Conservation (phyloP, 1,139 yeast genomes). For the Scheffersomyces illinoinensis region DNA sequence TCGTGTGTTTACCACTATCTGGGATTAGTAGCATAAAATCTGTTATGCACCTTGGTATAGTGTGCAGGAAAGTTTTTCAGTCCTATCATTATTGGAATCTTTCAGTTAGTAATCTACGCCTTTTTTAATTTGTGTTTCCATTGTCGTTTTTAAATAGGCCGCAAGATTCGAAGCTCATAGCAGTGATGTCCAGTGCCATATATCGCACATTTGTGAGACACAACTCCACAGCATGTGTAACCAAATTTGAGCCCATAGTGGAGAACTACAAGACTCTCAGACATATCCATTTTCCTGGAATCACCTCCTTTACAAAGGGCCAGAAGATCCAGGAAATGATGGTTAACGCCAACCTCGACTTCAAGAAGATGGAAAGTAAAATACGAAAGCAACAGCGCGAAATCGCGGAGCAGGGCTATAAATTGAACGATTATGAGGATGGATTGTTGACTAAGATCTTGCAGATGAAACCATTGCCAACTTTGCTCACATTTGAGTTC, state of each 20-base stretch:
- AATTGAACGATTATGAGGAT: conserved; percentile 48
- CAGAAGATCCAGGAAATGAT: conserved; percentile 60
- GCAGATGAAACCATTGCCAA: conserved; percentile 60
- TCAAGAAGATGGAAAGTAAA: conserved; percentile 55
- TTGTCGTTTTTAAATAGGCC: conserved; percentile 1
- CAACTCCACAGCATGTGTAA: conserved; percentile 14
- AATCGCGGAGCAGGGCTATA: conserved; percentile 39
- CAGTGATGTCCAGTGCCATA: not conserved
- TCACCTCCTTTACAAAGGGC: conserved; percentile 59
- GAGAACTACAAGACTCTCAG: conserved; percentile 45
- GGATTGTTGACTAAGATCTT: conserved; percentile 44
- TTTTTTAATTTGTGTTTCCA: not conserved
- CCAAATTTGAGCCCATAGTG: conserved; percentile 31
- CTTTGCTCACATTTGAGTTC: conserved; percentile 77
- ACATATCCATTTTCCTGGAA: conserved; percentile 64
- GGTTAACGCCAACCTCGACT: conserved; percentile 62
- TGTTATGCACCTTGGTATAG: no score
- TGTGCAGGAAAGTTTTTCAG: not conserved
- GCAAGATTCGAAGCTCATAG: not conserved
- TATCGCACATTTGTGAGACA: no score
- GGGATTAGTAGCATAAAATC: no score
- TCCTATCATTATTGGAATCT: not conserved
- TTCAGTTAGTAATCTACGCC: not conserved
- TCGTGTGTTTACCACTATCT: no score
- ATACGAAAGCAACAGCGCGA: conserved; percentile 41